Evolutionary conservation across 345 rosid genomes (phyloP).

Genomic region (Hevea brasiliensis): DNA sequence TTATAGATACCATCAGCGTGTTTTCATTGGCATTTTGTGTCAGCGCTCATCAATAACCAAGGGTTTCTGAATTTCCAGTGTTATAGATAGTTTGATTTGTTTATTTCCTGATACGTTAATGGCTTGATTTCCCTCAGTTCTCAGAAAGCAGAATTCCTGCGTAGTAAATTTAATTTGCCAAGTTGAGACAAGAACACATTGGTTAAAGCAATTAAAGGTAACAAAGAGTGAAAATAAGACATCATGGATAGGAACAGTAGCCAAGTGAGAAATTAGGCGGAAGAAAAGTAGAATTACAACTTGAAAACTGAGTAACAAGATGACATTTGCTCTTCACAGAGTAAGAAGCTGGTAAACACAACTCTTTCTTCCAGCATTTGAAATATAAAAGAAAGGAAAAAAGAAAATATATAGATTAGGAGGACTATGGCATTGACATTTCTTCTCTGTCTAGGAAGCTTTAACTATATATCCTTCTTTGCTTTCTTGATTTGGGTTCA

Average conservation of each 20-base stretch:
- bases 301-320: conserved; percentile 3
- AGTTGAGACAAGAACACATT: no score
- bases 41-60: no score
- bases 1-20: no score
- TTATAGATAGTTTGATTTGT: no score
- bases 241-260: background rate
- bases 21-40: no score
- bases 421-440: background rate
- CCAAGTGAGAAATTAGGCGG: background rate
- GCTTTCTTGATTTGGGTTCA: background rate
- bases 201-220: no score
- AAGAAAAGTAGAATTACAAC: background rate
- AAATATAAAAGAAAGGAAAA: background rate
- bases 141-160: no score
- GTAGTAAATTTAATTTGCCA: no score
- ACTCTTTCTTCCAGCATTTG: conserved; percentile 8
- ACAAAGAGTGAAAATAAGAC: no score
- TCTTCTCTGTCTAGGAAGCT: conserved; percentile 12
- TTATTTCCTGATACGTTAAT: no score
- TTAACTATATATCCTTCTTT: conserved; percentile 5
- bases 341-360: conserved; percentile 2
- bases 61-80: no score
- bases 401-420: background rate
- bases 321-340: conserved; percentile 12
- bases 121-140: no score